A percentile compares a stretch with the other conserved stretches of the same genome.
Evolutionary conservation across 192 early-diverging fungal species (phyloP).

Genomic region (Linnemannia hyalina): DNA sequence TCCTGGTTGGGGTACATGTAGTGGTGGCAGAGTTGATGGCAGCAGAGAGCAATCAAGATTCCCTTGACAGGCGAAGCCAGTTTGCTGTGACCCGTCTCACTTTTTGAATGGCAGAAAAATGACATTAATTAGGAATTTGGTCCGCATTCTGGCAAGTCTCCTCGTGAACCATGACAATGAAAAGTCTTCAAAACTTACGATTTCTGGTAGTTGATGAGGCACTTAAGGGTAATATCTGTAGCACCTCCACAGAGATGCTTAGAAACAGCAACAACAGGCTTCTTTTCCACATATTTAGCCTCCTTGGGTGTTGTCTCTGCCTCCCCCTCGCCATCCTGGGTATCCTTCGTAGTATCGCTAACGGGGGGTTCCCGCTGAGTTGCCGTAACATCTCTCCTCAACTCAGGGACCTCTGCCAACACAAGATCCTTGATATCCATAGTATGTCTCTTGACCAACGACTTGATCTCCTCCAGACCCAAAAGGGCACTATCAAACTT

Average conservation of each 20-base stretch:
- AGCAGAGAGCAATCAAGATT: constrained; percentile 90
- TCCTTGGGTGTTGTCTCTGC: neutral
- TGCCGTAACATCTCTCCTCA: constrained; percentile 52
- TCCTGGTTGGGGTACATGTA: constrained; percentile 77
- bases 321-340: neutral
- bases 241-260: constrained; percentile 95
- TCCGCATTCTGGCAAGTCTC: neutral
- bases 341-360: neutral
- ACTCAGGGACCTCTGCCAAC: constrained; percentile 65
- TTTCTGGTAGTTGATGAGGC: constrained; percentile 65
- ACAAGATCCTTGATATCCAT: constrained; percentile 92
- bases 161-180: neutral
- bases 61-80: constrained; percentile 67
- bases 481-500: constrained; percentile 70
- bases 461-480: constrained; percentile 53
- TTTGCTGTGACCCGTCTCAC: constrained; percentile 9
- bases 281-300: constrained; percentile 49
- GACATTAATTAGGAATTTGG: neutral
- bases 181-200: constrained; percentile 12
- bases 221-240: constrained; percentile 88
- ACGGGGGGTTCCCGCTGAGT: constrained; percentile 33
- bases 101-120: neutral
- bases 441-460: constrained; percentile 68
- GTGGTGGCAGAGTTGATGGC: constrained; percentile 86
- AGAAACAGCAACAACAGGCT: constrained; percentile 79